Evolutionary conservation across 352 stramenopile species (phyloP), one percentile per base, ranked within the genome.

Genomic region (Globisporangium nagaii): DNA sequence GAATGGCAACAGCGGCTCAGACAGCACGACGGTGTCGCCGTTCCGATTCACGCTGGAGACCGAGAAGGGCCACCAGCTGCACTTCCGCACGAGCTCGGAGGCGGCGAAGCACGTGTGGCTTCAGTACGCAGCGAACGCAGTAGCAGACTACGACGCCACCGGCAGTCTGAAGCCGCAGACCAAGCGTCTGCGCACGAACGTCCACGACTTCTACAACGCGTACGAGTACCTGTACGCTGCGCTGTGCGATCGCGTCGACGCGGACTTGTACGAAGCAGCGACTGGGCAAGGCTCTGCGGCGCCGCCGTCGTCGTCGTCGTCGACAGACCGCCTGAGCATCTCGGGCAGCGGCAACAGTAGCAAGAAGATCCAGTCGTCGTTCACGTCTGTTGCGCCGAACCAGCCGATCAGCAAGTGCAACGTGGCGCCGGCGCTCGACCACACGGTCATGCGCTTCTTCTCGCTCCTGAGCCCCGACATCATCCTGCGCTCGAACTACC

Each of bases 21-120:
- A 63, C 3, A 35, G 39, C 17, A 37, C 40, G 4, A 43, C 54
- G 4, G 58, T 64, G 27, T 83, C 75, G n/a, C 63, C 67, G 4
- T 94, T 92, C 59, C 73, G 84, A 2, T 94, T 94, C 65, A 88
- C 81, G 19, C 57, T 94, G 12, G 78, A 87, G 52, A 94, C 81
- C 0, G 73, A 90, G 25, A 90, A 91, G 59, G 80, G 79, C 58
- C 83, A 94, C 51, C 81, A 94, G 45, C 67, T 94, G 51, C 81
- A 94, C 50, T 91, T 94, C 60, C 81, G 84, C 40, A 89, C 84
- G 22, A 92, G 88, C 55, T 91, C 79, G 22, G 79, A 90, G 53
- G 81, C 84, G 15, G 81, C 66, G 49, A 92, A 92, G 56, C 79
- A 88, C 63, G 61, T 83, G 39, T 94, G 84, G 84, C 78, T 94